A percentile compares a stretch with the other conserved stretches of the same genome.
phyloP scores from a whole-genome alignment of 352 stramenopile species.

The Elongisporangium anandrum region DNA sequence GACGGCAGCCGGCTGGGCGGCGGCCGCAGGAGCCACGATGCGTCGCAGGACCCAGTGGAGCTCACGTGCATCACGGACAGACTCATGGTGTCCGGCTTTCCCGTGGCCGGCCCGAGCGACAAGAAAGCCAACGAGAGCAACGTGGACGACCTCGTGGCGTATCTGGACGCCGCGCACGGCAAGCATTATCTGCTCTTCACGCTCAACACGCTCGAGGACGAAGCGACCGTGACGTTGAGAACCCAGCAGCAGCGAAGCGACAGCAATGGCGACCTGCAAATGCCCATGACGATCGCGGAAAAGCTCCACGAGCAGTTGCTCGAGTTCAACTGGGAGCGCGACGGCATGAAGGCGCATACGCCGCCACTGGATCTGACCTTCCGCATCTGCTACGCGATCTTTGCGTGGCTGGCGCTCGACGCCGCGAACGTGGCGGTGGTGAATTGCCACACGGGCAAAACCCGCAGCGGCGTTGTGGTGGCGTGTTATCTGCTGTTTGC shows the following conservation, averaged over 20 bases:
- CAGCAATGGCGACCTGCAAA: neutral
- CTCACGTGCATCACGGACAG: slow-evolving; percentile 73
- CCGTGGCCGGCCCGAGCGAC: slow-evolving; percentile 47
- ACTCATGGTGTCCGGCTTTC: slow-evolving; percentile 56
- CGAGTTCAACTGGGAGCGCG: slow-evolving; percentile 79
- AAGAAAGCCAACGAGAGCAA: slow-evolving; percentile 78
- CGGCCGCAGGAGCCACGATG: slow-evolving; percentile 26
- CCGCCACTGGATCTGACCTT: slow-evolving; percentile 82
- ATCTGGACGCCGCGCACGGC: slow-evolving; percentile 47
- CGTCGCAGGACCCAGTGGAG: slow-evolving; percentile 26
- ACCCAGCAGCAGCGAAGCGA: neutral
- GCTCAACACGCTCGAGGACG: slow-evolving; percentile 52
- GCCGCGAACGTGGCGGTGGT: slow-evolving; percentile 78
- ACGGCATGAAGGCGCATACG: slow-evolving; percentile 81
- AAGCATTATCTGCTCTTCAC: slow-evolving; percentile 81
- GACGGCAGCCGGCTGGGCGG: slow-evolving; percentile 31
- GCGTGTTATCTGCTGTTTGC: slow-evolving; percentile 93
- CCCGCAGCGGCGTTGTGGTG: slow-evolving; percentile 88
- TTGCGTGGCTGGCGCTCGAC: slow-evolving; percentile 89
- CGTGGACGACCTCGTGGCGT: slow-evolving; percentile 53
- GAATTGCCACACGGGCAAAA: slow-evolving; percentile 92
- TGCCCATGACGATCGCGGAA: slow-evolving; percentile 23
- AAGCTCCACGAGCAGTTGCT: slow-evolving; percentile 78
- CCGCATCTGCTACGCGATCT: slow-evolving; percentile 90
- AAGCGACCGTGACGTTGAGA: neutral